Evolutionary conservation across 306 rosid genomes (phyloP).

Genomic region (Medicago ruthenica): DNA sequence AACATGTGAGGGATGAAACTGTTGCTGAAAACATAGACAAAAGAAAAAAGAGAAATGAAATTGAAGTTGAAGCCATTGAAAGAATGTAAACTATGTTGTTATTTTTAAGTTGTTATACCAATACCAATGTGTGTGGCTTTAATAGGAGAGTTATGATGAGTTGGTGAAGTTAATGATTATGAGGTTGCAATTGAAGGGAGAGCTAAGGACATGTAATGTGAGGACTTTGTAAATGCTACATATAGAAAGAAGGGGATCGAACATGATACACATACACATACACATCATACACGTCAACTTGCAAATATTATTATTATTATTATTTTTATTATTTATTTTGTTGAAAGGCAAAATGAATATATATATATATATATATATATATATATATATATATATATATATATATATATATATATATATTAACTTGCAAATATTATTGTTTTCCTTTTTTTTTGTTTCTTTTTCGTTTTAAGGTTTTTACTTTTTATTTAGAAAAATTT

Average conservation of each 20-base stretch:
- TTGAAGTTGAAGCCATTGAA: conserved; percentile 42
- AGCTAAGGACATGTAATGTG: not conserved
- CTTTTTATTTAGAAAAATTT: too few relatives aligned
- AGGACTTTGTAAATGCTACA: not conserved
- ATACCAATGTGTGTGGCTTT: not conserved
- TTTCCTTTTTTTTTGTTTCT: too few relatives aligned
- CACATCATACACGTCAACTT: not conserved
- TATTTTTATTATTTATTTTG: too few relatives aligned
- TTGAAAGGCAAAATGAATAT: not conserved
- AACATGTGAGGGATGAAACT: conserved; percentile 54
- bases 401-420: too few relatives aligned
- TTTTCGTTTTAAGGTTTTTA: too few relatives aligned
- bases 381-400: too few relatives aligned
- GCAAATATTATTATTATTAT: not conserved
- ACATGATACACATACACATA: not conserved
- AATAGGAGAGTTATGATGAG: not conserved
- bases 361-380: too few relatives aligned
- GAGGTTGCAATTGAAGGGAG: conserved; percentile 15
- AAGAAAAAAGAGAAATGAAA: conserved; percentile 28
- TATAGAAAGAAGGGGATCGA: not conserved
- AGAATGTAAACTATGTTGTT: not conserved
- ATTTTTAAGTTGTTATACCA: not conserved
- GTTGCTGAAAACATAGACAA: conserved; percentile 34
- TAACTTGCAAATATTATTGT: too few relatives aligned
- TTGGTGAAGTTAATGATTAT: conserved; percentile 24